A percentile compares a stretch with the other conserved stretches of the same genome.
Evolutionary conservation across 352 stramenopile genomes (phyloP).

Genomic region (Plasmopara viticola): DNA sequence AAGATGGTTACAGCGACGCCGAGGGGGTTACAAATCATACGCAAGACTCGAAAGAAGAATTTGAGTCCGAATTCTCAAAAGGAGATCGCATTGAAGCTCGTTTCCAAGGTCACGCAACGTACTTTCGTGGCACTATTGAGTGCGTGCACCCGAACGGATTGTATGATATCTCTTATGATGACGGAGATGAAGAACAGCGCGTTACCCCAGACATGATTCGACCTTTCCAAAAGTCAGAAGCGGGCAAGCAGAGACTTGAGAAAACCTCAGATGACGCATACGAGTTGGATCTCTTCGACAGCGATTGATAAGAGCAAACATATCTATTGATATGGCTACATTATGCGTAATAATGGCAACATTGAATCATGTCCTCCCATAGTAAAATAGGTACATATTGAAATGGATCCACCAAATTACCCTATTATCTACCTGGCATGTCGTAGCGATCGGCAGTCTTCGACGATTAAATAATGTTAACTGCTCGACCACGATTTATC

Average conservation of each 20-base stretch:
- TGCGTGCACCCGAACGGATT: conserved; percentile 44
- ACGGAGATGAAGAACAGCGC: conserved; percentile 58
- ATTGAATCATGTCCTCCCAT: no score
- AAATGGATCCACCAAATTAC: not conserved
- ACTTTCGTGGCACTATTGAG: conserved; percentile 44
- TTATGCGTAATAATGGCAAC: not conserved
- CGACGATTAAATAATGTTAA: conserved; percentile 98
- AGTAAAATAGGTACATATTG: no score
- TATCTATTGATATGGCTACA: not conserved
- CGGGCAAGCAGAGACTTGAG: not conserved
- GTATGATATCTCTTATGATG: conserved; percentile 66
- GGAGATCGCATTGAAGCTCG: conserved; percentile 58
- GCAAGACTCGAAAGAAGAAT: conserved; percentile 25
- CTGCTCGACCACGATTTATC: conserved; percentile 93
- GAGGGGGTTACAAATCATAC: conserved; percentile 10
- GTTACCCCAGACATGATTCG: conserved; percentile 46
- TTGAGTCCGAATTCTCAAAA: conserved; percentile 44
- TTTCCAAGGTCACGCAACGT: conserved; percentile 46
- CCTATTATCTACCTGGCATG: conserved; percentile 64
- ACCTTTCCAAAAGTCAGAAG: not conserved
- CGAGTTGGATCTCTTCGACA: not conserved
- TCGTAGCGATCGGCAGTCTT: conserved; percentile 99
- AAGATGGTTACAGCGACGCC: conserved; percentile 24
- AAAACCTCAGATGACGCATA: not conserved
- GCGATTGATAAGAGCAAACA: not conserved